Evolutionary conservation across 1,139 yeast species (phyloP).

Genomic region (Taphrina betulina): DNA sequence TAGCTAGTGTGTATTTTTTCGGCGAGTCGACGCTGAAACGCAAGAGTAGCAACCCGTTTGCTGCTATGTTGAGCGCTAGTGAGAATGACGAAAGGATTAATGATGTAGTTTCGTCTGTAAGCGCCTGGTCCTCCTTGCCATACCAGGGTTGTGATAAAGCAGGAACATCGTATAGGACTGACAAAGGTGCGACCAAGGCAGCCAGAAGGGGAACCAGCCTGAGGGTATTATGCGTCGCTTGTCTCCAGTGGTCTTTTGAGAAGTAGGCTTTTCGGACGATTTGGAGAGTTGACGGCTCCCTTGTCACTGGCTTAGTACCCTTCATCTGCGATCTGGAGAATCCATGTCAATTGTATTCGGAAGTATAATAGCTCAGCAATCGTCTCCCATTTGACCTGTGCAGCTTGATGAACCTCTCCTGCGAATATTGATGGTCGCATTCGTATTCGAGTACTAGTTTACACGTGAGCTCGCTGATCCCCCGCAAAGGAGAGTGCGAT

Average conservation of each 20-base stretch:
- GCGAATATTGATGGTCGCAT: too few species aligned
- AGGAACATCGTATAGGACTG: constrained; percentile 23
- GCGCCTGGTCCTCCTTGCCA: constrained; percentile 12
- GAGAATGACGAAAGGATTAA: constrained; percentile 20
- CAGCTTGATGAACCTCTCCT: too few species aligned
- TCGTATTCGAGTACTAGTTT: too few species aligned
- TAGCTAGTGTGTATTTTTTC: constrained; percentile 1
- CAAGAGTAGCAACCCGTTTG: constrained; percentile 13
- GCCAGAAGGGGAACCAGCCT: constrained; percentile 18
- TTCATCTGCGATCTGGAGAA: too few species aligned
- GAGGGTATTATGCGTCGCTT: not conserved
- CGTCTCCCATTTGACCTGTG: too few species aligned
- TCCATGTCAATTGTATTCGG: too few species aligned
- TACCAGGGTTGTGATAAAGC: constrained; percentile 31
- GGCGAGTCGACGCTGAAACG: constrained; percentile 21
- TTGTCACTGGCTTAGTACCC: too few species aligned
- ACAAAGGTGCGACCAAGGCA: constrained; percentile 22
- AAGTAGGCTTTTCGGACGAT: constrained; percentile 7
- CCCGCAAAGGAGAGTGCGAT: too few species aligned
- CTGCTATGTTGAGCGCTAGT: constrained; percentile 15
- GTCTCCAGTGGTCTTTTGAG: constrained; percentile 2
- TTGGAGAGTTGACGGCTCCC: too few species aligned
- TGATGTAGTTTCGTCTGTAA: constrained; percentile 19
- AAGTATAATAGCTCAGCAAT: too few species aligned
- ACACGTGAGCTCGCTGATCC: too few species aligned